Evolutionary conservation across 208 protist species (phyloP).

Genomic region (Jaenimonas drosophilae): DNA sequence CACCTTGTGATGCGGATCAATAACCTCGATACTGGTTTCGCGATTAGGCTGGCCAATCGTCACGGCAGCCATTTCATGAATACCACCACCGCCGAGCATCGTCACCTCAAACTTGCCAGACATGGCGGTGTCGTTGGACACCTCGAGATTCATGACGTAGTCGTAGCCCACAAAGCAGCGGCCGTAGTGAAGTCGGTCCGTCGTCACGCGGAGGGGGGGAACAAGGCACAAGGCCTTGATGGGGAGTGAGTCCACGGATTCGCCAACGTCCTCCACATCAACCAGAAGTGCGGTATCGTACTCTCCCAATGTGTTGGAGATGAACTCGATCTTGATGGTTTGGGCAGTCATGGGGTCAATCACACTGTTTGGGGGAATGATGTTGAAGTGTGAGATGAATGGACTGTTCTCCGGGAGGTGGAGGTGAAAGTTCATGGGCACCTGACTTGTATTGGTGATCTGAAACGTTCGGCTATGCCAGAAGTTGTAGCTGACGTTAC

Average conservation of each 20-base stretch:
- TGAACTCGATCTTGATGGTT: constrained; percentile 66
- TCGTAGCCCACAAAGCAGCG: constrained; percentile 86
- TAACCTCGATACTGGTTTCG: constrained; percentile 10
- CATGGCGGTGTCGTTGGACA: constrained; percentile 88
- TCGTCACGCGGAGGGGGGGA: constrained; percentile 60
- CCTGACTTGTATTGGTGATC: constrained; percentile 91
- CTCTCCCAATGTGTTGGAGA: constrained; percentile 64
- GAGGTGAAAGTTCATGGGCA: constrained; percentile 88
- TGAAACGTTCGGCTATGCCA: constrained; percentile 49
- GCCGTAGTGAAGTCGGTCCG: constrained; percentile 75
- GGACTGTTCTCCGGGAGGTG: constrained; percentile 52
- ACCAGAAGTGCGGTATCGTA: constrained; percentile 83
- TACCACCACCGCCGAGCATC: constrained; percentile 37
- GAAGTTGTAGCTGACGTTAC: constrained; percentile 91
- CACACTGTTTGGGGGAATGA: constrained; percentile 54
- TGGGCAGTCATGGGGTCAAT: constrained; percentile 52
- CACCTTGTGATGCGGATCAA: constrained; percentile 33
- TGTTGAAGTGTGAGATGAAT: constrained; percentile 50
- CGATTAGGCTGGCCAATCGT: constrained; percentile 22
- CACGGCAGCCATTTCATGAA: constrained; percentile 15
- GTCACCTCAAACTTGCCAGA: constrained; percentile 89
- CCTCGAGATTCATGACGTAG: constrained; percentile 76
- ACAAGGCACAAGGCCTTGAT: constrained; percentile 81
- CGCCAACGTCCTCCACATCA: constrained; percentile 90
- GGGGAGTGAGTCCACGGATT: constrained; percentile 76